phyloP scores from a whole-genome alignment of 2,329 filamentous ascomycete genomes.

The Colletotrichum australisinense region DNA sequence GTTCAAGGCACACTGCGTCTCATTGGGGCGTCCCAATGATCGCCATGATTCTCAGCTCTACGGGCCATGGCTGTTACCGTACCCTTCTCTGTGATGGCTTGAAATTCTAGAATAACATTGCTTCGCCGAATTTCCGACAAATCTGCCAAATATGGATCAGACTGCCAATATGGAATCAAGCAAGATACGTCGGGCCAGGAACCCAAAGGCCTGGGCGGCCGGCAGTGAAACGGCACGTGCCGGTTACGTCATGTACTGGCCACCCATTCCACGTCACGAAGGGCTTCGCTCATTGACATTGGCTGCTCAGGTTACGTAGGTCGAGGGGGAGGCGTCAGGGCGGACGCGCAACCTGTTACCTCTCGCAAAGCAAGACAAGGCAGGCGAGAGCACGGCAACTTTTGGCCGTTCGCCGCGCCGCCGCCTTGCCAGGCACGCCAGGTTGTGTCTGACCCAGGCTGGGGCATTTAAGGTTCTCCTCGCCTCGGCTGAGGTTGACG shows the following conservation, averaged over 20 bases:
- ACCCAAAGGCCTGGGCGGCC: conserved; percentile 8
- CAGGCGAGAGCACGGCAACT: conserved; percentile 15
- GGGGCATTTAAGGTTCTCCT: conserved; percentile 30
- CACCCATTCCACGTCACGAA: conserved; percentile 9
- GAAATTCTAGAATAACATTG: not conserved
- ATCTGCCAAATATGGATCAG: not conserved
- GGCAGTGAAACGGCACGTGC: conserved; percentile 30
- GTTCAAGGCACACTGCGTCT: not conserved
- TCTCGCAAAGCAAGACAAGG: not conserved
- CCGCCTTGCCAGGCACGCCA: not conserved
- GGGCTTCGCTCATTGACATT: conserved; percentile 13
- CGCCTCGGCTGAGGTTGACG: conserved; percentile 10
- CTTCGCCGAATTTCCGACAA: not conserved
- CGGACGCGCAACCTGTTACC: conserved; percentile 22
- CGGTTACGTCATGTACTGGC: conserved; percentile 23
- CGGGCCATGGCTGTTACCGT: not conserved
- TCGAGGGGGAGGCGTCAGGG: conserved; percentile 19
- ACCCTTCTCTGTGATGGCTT: not conserved
- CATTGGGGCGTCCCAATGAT: not conserved
- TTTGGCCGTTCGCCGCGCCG: conserved; percentile 14
- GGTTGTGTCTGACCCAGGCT: not conserved
- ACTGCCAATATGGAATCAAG: not conserved
- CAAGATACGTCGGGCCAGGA: conserved; percentile 3
- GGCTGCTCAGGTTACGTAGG: conserved; percentile 9
- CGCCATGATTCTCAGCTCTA: not conserved